A percentile compares a stretch with the other conserved stretches of the same genome.
phyloP scores from a whole-genome alignment of 1,284 basidiomycete species.

The Cryptococcus sp. region DNA sequence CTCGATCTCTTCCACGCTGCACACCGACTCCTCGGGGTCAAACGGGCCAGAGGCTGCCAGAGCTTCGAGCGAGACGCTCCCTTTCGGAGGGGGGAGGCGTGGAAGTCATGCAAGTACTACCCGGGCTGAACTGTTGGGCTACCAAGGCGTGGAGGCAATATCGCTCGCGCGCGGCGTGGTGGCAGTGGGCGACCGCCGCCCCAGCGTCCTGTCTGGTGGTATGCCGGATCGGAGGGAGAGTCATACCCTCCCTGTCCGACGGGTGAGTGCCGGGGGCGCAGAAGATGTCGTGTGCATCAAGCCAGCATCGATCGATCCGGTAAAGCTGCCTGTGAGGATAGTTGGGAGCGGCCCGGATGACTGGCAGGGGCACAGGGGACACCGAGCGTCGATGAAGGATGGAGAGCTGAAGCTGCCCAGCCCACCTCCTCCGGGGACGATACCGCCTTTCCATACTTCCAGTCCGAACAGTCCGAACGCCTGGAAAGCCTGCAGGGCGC shows the following conservation, averaged over 20 bases:
- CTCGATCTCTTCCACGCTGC: slow-evolving; percentile 21
- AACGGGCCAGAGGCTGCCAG: not conserved
- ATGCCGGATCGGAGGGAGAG: not conserved
- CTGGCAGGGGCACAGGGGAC: too few species aligned
- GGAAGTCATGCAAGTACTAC: not conserved
- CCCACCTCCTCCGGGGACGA: too few species aligned
- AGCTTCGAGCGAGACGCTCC: slow-evolving; percentile 7
- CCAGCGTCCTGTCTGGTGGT: slow-evolving; percentile 12
- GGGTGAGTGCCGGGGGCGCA: slow-evolving; percentile 15
- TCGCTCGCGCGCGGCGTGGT: slow-evolving; percentile 1
- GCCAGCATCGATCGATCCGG: not conserved
- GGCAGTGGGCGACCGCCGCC: slow-evolving; percentile 7
- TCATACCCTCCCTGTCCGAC: slow-evolving; percentile 8
- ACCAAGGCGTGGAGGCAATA: slow-evolving; percentile 1
- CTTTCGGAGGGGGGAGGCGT: slow-evolving; percentile 1
- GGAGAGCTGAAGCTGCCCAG: not conserved
- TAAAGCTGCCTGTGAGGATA: not conserved
- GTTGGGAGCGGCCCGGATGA: too few species aligned
- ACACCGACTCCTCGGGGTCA: not conserved
- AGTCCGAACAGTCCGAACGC: not conserved
- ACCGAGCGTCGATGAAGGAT: not conserved
- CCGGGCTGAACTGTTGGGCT: not conserved
- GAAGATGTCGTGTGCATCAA: slow-evolving; percentile 12
- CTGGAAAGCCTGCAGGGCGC: too few species aligned
- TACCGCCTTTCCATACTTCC: slow-evolving; percentile 9